Percentiles rank a stretch among this genome's conserved stretches.
phyloP scores from a whole-genome alignment of 202 grass and related monocot genomes.

The Schoenoplectus tabernaemontani region DNA sequence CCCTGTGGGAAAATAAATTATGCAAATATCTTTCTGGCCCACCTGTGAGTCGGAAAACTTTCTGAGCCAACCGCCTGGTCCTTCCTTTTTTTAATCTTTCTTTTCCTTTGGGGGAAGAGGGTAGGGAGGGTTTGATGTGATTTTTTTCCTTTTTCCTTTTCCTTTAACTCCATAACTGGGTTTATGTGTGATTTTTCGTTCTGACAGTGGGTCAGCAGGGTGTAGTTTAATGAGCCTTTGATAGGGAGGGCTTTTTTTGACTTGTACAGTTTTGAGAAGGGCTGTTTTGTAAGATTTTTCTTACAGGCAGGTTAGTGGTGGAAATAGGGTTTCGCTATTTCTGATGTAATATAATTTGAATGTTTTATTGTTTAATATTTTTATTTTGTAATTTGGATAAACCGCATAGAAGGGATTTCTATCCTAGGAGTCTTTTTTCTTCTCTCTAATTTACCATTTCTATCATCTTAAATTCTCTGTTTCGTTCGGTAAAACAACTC shows the following conservation, averaged over 20 bases:
- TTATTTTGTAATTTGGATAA: conserved; percentile 20
- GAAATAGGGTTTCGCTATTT: conserved; percentile 1
- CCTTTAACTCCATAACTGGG: neutral
- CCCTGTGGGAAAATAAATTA: neutral
- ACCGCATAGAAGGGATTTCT: neutral
- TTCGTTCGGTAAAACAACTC: neutral
- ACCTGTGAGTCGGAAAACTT: neutral
- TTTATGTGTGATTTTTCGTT: conserved; percentile 11
- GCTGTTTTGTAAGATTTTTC: conserved; percentile 23
- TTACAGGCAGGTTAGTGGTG: conserved; percentile 16
- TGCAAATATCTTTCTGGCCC: neutral
- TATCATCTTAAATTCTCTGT: neutral
- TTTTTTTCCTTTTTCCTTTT: neutral
- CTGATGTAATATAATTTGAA: conserved; percentile 21
- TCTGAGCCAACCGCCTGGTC: neutral
- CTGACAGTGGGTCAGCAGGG: conserved; percentile 11
- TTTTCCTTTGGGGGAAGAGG: neutral
- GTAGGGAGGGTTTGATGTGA: neutral
- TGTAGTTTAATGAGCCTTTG: conserved; percentile 15
- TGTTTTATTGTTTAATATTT: conserved; percentile 19
- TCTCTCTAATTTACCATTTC: neutral
- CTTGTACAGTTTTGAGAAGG: conserved; percentile 16
- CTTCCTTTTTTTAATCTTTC: too few relatives aligned
- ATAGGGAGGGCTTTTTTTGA: conserved; percentile 7
- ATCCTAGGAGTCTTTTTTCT: neutral